Conservation (phyloP, 2,329 filamentous ascomycete genomes). For the Furcasterigmium sp. region DNA sequence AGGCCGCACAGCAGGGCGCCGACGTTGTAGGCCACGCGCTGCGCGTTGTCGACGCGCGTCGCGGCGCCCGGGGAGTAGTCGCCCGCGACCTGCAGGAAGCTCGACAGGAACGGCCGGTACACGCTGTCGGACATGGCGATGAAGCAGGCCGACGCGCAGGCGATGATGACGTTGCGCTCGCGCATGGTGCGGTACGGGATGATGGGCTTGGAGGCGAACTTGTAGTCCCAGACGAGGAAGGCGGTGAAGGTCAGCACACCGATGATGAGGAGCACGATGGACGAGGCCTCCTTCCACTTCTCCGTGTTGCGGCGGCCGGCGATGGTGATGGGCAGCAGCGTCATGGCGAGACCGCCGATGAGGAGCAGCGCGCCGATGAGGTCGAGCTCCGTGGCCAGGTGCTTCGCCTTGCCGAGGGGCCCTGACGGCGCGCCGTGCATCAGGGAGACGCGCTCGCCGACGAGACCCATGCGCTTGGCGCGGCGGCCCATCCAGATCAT, state of each 20-base stretch:
- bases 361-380: conserved; percentile 25
- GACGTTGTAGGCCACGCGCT: conserved; percentile 29
- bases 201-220: conserved; percentile 28
- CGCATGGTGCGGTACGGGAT: conserved; percentile 29
- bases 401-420: neutral
- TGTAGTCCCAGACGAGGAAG: conserved; percentile 30
- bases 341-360: conserved; percentile 23
- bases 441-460: conserved; percentile 2
- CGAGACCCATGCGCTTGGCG: conserved; percentile 9
- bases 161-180: conserved; percentile 31
- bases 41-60: conserved; percentile 27
- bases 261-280: conserved; percentile 29
- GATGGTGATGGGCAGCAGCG: conserved; percentile 29
- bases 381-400: conserved; percentile 21
- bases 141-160: conserved; percentile 15
- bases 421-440: neutral
- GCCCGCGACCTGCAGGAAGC: conserved; percentile 32
- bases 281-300: conserved; percentile 22
- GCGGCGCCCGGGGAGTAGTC: conserved; percentile 27
- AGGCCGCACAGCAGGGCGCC: conserved; percentile 25
- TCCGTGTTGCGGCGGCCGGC: conserved; percentile 26
- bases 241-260: conserved; percentile 17
- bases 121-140: conserved; percentile 27
- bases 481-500: conserved; percentile 25
- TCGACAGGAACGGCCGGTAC: conserved; percentile 33